Evolutionary conservation across 2,329 filamentous ascomycete genomes (phyloP).

Genomic region (Epichloe hybrida): DNA sequence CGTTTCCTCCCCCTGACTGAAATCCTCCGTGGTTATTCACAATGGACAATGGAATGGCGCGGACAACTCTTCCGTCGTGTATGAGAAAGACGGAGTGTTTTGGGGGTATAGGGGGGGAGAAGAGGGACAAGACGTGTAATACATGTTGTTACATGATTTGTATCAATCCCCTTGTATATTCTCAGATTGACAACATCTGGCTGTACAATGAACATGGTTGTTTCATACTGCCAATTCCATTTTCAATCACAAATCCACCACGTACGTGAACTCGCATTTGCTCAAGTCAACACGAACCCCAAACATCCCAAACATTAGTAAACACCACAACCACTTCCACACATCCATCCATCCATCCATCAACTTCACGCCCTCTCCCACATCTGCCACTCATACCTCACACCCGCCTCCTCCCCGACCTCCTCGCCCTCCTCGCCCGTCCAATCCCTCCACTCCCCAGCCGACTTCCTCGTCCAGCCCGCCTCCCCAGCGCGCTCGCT

Average conservation of each 20-base stretch:
- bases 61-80: no score
- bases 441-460: conserved; percentile 33
- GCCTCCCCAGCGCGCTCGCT: conserved; percentile 34
- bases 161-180: neutral
- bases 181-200: neutral
- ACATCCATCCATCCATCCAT: neutral
- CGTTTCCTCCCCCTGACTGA: no score
- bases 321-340: no score
- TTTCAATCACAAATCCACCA: neutral
- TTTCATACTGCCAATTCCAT: neutral
- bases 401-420: conserved; percentile 44
- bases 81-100: neutral
- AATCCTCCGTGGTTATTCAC: no score
- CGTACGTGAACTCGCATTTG: no score
- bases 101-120: neutral
- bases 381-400: conserved; percentile 59
- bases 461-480: conserved; percentile 50
- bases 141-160: neutral
- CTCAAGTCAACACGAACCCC: no score
- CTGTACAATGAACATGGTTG: neutral
- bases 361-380: conserved; percentile 41
- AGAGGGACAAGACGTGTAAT: no score
- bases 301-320: no score
- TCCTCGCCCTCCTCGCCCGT: conserved; percentile 38
- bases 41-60: no score